Evolutionary conservation across 2,329 filamentous ascomycete genomes (phyloP), one percentile per base, ranked within the genome.

Genomic region (Stachybotrys chlorohalonatus): DNA sequence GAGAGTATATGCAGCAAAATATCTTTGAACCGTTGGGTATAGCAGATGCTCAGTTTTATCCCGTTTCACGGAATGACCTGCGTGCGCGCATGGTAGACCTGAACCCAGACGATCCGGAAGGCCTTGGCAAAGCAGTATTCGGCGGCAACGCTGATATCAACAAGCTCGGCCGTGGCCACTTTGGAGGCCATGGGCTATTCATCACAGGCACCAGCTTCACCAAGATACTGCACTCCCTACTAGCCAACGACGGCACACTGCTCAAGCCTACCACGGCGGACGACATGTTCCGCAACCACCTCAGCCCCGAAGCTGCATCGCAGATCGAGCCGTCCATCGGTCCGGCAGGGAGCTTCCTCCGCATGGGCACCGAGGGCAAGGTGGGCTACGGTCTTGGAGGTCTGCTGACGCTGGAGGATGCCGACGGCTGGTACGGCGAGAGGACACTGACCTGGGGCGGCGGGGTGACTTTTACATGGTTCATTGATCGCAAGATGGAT

Each of bases 191-290:
- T 42, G 76, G 75, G 0, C 52, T 75, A 7, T 74, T 73, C 45
- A 68, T 71, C 55, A 53, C 65, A 1, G 66, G 56, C 7, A 45
- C 56, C 0, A 71, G 77, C 24, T 82, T 75, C 55, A 57, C 75
- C 52, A 71, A 70, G 42, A 62, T 82, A 5, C 60, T 78, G 4
- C 66, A 65, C 3, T 78, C 76, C 2, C 61, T 83, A 1, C 66
- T 81, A 0, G 63, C 65, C 1, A 73, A 81, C 49, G 78, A 82
- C 53, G 74, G 72, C 3, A 74, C 70, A 47, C 58, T 83, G 0
- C 68, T 83, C 6, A 68, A 64, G 24, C 65, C 67, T 0, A 63
- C 63, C 4, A 77, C 72, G 0, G 69, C 75, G 0, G 67, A 73
- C 1, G 59, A 68, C 47, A 71, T 83, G 65, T 81, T 81, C 58